Evolutionary conservation across 2,329 filamentous ascomycete species (phyloP), one percentile per base, ranked within the genome.

Genomic region (Aspergillus japonicus): DNA sequence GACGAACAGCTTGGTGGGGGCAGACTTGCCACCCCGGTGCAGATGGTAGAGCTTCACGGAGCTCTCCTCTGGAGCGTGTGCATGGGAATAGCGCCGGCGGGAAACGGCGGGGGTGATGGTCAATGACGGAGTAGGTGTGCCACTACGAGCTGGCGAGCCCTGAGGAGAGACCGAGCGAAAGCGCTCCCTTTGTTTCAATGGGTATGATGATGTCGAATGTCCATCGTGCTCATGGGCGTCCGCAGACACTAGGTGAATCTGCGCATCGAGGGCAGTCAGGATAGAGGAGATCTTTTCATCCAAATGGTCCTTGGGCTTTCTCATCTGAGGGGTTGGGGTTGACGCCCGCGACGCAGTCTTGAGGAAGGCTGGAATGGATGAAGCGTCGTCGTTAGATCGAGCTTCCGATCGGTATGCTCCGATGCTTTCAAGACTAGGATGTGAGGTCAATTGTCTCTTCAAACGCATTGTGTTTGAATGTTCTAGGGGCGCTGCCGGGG

Each of bases 21-120:
- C 86, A 64, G 95, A 89, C 58, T 91, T 91, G 39, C 89, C 92
- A 19, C 89, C 88, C 51, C 92, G 87, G 14, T 91, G 92, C 42
- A 99, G 84, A 76, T 98, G 93, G 69, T 98, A 99, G 2, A 97
- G 83, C 74, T 93, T 92, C 70, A 96, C 94, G 61, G 94, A 93
- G 54, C 88, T 85, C 58, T 87, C 84, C 54, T 83, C 82, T 50
- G 73, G 70, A 51, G 71, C 73, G 53, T 66, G 68, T 10, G 69
- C 67, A 61, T 73, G 71, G 1, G 73, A 69, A 50, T 72, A 68
- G 31, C 73, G 73, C 47, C 72, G 69, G 47, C 75, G 72, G 11
- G 70, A 66, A 31, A 64, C 61, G 7, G 74, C 88, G 0, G 90
- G 88, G 19, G 88, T 87, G 0, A 92, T 80, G 5, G 87, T 88